Conservation (phyloP, 331 rosid species). For the Malus hybrid region DNA sequence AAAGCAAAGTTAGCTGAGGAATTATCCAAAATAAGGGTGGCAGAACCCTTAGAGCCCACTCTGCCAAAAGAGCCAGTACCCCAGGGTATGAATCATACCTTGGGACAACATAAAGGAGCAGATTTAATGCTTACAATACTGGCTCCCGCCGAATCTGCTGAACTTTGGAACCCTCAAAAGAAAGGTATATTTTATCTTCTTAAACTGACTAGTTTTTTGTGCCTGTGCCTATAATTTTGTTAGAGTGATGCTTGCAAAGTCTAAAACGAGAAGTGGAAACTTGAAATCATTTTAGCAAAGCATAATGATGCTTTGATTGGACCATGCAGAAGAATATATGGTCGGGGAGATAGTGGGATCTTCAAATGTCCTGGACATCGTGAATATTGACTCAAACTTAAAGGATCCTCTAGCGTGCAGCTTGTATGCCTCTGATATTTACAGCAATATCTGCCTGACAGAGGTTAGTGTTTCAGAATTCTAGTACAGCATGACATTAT, state of each 20-base stretch:
- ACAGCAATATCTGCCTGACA: slow-evolving; percentile 42
- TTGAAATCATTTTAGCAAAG: not conserved
- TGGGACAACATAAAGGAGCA: slow-evolving; percentile 25
- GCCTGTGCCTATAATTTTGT: not conserved
- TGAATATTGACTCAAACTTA: slow-evolving; percentile 58
- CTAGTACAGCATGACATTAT: not conserved
- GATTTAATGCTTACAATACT: slow-evolving; percentile 21
- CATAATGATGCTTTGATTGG: slow-evolving; percentile 19
- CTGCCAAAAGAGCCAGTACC: slow-evolving; percentile 19
- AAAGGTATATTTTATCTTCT: slow-evolving; percentile 41
- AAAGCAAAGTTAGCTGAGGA: slow-evolving; percentile 60
- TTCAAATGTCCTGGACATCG: slow-evolving; percentile 28
- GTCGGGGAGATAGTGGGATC: slow-evolving; percentile 31
- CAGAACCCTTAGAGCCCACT: slow-evolving; percentile 36
- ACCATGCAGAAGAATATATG: slow-evolving; percentile 42
- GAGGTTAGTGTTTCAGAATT: slow-evolving; percentile 58
- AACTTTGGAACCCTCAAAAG: slow-evolving; percentile 19
- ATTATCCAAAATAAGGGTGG: slow-evolving; percentile 64
- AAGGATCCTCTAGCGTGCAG: slow-evolving; percentile 74
- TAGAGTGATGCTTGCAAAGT: not conserved
- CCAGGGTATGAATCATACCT: slow-evolving; percentile 15
- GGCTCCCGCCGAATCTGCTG: slow-evolving; percentile 25
- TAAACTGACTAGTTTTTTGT: not conserved
- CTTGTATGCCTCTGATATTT: slow-evolving; percentile 68
- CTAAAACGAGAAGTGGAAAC: too few species aligned